Conservation (phyloP, 2,329 filamentous ascomycete species). For the Dothideomycetes sp. region DNA sequence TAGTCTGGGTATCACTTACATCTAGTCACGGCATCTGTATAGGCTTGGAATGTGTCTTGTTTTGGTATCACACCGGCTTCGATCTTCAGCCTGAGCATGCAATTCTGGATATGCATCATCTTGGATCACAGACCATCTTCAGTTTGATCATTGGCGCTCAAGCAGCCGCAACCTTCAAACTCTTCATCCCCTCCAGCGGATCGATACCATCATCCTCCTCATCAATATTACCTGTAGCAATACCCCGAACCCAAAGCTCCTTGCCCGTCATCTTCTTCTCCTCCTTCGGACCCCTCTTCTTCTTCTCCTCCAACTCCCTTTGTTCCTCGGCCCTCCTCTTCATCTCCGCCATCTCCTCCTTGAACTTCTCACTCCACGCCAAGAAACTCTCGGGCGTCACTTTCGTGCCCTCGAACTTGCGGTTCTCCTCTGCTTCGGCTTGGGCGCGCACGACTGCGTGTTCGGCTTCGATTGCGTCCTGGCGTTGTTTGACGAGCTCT, state of each 20-base stretch:
- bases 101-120: no score
- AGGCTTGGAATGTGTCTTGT: no score
- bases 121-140: no score
- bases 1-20: no score
- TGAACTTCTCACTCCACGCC: slow-evolving; percentile 69
- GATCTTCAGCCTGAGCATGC: no score
- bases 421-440: slow-evolving; percentile 83
- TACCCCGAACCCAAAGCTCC: slow-evolving; percentile 38
- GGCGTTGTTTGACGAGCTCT: slow-evolving; percentile 64
- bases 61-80: no score
- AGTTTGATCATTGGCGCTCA: no score
- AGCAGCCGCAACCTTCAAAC: slow-evolving; percentile 53
- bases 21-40: no score
- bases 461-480: slow-evolving; percentile 47
- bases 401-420: slow-evolving; percentile 84
- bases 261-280: slow-evolving; percentile 65
- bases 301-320: slow-evolving; percentile 61
- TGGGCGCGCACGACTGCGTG: slow-evolving; percentile 45
- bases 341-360: slow-evolving; percentile 68
- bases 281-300: slow-evolving; percentile 40
- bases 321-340: slow-evolving; percentile 43
- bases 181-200: slow-evolving; percentile 51
- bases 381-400: slow-evolving; percentile 82
- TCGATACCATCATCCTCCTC: slow-evolving; percentile 54
- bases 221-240: slow-evolving; percentile 52